A percentile compares a stretch with the other conserved stretches of the same genome.
phyloP scores from a whole-genome alignment of 345 rosid genomes.

The Citrus trifoliata region DNA sequence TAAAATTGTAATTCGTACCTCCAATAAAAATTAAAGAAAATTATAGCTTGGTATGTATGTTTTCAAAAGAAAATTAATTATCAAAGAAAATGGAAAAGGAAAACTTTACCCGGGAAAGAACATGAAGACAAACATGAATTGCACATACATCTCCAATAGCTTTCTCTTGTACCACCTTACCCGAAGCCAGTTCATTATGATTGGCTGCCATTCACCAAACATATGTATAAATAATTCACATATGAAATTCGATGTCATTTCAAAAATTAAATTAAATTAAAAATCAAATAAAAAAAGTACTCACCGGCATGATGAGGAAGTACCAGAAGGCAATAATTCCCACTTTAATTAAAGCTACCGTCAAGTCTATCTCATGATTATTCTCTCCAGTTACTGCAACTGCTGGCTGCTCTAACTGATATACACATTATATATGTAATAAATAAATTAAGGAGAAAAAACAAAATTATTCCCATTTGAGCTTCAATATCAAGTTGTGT shows the following conservation, averaged over 20 bases:
- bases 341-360: conserved; percentile 38
- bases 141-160: conserved; percentile 75
- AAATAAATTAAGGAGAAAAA: background rate
- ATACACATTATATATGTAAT: too few relatives aligned
- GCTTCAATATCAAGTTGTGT: background rate
- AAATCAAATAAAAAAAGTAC: background rate
- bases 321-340: conserved; percentile 61
- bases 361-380: conserved; percentile 45
- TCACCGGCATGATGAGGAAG: conserved; percentile 76
- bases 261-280: too few relatives aligned
- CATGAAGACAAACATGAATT: conserved; percentile 87
- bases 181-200: conserved; percentile 91
- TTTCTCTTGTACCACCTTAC: conserved; percentile 84
- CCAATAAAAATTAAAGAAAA: too few relatives aligned
- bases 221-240: background rate
- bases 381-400: conserved; percentile 80
- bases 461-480: background rate
- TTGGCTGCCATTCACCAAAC: conserved; percentile 48
- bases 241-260: background rate
- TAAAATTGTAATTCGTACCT: too few relatives aligned
- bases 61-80: too few relatives aligned
- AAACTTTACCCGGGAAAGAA: conserved; percentile 80
- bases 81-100: background rate
- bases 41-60: too few relatives aligned
- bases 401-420: conserved; percentile 71